Base-by-base conservation (phyloP, 1,284 basidiomycete genomes). In the Tetrapyrgos nigripes region DNA sequence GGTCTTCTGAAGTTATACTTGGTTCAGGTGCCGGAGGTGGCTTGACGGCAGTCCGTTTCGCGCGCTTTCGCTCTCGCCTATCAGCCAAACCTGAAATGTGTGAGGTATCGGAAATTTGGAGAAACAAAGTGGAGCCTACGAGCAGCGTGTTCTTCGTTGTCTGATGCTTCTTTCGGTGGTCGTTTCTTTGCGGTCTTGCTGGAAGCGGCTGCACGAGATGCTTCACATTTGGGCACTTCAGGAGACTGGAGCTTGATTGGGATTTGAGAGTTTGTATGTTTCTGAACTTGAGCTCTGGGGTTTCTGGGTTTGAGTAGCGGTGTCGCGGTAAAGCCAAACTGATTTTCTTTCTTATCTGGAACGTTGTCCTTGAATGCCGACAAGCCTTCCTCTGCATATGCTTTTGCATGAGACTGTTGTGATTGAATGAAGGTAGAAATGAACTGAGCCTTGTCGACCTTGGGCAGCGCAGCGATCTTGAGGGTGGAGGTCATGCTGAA, bases 301-400 rank as follows among this genome's bases (percentile, higher is more conserved):
- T 37, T 51, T 40, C 87, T 79, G 43, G 86, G 76, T 62, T 79
- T 83, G 48, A 88, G 72, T n/a, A 88, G 67, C 10, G 86, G 87
- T 3, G 86, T 88, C 5, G 14, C 19, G 29, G 76, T 80, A 63
- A 88, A 85, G 2, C 78, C 79, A 62, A 77, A 76, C 13, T 69
- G 62, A 24, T 58, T 56, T 19, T 56, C 45, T 27, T 58, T 9
- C 4, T 24, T 48, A 19, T 33, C 6, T 14, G 29, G 19, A 43
- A 24, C 11, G 13, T 27, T 4, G 19, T 19, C 23, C 62, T 45
- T 28, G 35, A 17, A 19, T 31, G 28, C n/a, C 35, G 48, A 47
- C 62, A 57, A 55, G 70, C 60, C 23, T 62, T 85, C 78, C 3
- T 66, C 60, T n/a, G 76, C 78, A 60, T 87, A 83, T 2, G 67